phyloP scores from a whole-genome alignment of 169 alveolate species.

The Plasmodium malariae region DNA sequence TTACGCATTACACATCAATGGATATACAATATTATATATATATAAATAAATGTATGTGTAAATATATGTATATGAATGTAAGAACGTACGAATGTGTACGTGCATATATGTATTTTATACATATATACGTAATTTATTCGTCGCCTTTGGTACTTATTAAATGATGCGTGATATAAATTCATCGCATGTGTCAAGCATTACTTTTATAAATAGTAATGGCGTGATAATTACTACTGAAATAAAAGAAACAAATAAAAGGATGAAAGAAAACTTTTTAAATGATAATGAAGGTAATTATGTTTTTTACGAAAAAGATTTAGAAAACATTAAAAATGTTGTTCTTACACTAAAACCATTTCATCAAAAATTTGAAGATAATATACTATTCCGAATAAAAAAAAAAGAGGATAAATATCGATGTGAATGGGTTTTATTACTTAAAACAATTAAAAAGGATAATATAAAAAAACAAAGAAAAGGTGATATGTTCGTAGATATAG shows the following conservation, averaged over 20 bases:
- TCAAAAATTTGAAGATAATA: conserved; percentile 40
- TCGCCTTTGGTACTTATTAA: conserved; percentile 1
- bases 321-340: conserved; percentile 47
- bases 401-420: conserved; percentile 45
- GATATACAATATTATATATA: neutral
- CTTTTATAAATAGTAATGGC: conserved; percentile 62
- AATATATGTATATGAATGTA: neutral
- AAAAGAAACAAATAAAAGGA: conserved; percentile 22
- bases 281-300: conserved; percentile 33
- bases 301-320: conserved; percentile 57
- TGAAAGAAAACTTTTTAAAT: conserved; percentile 1
- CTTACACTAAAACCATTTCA: conserved; percentile 58
- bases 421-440: conserved; percentile 67
- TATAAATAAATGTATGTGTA: conserved; percentile 18
- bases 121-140: conserved; percentile 6
- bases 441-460: conserved; percentile 16
- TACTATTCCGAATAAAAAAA: conserved; percentile 46
- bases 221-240: conserved; percentile 62
- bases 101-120: conserved; percentile 23
- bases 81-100: conserved; percentile 8
- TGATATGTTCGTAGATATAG: conserved; percentile 12
- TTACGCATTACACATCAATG: neutral
- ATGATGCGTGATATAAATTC: conserved; percentile 26
- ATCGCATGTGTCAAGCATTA: conserved; percentile 45
- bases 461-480: neutral